Conservation (phyloP, 805 yeast genomes). For the Starmerella kuoi region DNA sequence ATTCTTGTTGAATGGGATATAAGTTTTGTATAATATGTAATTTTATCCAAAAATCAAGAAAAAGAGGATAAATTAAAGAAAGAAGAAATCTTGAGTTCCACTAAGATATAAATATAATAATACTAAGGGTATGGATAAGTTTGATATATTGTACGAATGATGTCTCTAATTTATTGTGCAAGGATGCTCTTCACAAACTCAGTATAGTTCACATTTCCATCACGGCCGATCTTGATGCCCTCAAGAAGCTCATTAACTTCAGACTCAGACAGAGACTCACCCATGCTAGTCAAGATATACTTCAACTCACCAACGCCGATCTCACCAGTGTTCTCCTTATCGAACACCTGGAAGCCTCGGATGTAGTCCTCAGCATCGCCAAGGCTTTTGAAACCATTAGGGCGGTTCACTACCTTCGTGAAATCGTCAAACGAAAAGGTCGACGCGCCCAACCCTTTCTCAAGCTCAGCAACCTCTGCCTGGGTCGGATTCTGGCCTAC, state of each 20-base stretch:
- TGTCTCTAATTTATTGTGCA: slow-evolving; percentile 75
- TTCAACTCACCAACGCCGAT: slow-evolving; percentile 95
- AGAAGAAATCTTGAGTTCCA: too few species aligned
- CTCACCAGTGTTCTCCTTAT: slow-evolving; percentile 88
- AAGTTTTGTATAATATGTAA: too few species aligned
- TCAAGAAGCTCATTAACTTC: slow-evolving; percentile 94
- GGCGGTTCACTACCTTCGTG: slow-evolving; percentile 65
- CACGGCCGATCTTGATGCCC: slow-evolving; percentile 87
- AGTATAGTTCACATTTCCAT: slow-evolving; percentile 88
- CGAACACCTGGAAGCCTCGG: slow-evolving; percentile 94
- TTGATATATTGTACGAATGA: too few species aligned
- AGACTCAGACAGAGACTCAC: slow-evolving; percentile 78
- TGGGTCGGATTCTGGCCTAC: slow-evolving; percentile 97
- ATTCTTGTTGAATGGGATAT: too few species aligned
- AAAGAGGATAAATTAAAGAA: too few species aligned
- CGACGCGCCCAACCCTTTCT: slow-evolving; percentile 31
- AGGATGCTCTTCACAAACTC: slow-evolving; percentile 84
- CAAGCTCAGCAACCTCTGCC: slow-evolving; percentile 62
- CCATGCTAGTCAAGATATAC: slow-evolving; percentile 88
- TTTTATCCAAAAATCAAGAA: too few species aligned
- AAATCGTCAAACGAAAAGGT: slow-evolving; percentile 62
- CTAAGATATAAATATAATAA: too few species aligned
- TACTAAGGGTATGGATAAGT: too few species aligned
- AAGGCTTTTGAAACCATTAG: slow-evolving; percentile 63
- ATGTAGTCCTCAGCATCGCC: slow-evolving; percentile 89